phyloP scores from a whole-genome alignment of 148 eudicot species.

The Arbutus unedo region DNA sequence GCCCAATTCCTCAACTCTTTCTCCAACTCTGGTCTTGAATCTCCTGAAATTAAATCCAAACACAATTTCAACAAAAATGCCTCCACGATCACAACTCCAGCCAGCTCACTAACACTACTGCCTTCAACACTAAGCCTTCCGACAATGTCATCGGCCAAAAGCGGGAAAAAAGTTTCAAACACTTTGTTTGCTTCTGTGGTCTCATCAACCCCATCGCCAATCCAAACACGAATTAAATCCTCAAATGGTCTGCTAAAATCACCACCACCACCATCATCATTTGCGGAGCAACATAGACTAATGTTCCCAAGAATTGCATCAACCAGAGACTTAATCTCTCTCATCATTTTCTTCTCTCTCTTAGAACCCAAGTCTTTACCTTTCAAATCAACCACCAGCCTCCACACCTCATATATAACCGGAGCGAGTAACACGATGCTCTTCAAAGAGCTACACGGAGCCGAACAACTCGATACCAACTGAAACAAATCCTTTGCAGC shows the following conservation, averaged over 20 bases:
- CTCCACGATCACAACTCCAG: conserved; percentile 52
- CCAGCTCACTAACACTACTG: conserved; percentile 37
- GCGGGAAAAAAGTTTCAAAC: conserved; percentile 39
- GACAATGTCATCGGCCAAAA: conserved; percentile 31
- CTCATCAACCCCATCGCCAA: conserved; percentile 16
- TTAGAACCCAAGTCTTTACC: conserved; percentile 29
- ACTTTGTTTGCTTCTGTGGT: conserved; percentile 10
- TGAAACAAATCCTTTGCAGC: conserved; percentile 38
- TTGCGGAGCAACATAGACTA: conserved; percentile 31
- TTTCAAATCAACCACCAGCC: conserved; percentile 28
- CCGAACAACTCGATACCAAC: conserved; percentile 30
- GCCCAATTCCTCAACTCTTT: conserved; percentile 44
- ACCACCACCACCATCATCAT: conserved; percentile 19
- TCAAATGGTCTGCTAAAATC: conserved; percentile 35
- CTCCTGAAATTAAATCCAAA: conserved; percentile 29
- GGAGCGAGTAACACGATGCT: conserved; percentile 48
- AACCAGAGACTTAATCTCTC: conserved; percentile 39
- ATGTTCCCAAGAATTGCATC: conserved; percentile 41
- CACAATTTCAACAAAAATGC: conserved; percentile 48
- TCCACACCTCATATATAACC: conserved; percentile 33
- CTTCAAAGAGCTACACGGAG: conserved; percentile 33
- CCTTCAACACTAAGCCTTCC: conserved; percentile 27
- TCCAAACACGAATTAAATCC: conserved; percentile 50
- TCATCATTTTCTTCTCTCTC: conserved; percentile 42
- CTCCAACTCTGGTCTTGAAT: conserved; percentile 26